Conservation (phyloP, 2,329 filamentous ascomycete species). For the Hypoxylon sp. region DNA sequence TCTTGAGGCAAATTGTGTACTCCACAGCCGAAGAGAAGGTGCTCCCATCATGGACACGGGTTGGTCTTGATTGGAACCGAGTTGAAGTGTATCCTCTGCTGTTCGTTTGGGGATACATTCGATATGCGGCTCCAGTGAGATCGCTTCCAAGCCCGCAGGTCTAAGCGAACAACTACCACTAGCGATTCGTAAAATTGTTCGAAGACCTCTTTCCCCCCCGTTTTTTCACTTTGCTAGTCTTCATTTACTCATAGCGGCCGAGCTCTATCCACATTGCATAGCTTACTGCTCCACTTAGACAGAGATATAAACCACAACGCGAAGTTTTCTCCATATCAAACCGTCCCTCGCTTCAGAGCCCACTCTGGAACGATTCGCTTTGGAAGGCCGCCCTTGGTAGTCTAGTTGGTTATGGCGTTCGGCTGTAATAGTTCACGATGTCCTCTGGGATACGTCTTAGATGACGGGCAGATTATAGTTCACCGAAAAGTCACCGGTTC, state of each 20-base stretch:
- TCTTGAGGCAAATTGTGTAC: neutral
- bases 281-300: slow-evolving; percentile 4
- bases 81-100: neutral
- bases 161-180: neutral
- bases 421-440: slow-evolving; percentile 34
- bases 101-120: neutral
- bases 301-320: neutral
- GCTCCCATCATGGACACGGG: neutral
- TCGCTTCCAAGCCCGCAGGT: neutral
- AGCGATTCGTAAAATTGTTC: neutral
- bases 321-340: neutral
- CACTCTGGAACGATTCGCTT: neutral
- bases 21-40: neutral
- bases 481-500: slow-evolving; percentile 44
- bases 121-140: neutral
- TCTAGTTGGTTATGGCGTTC: slow-evolving; percentile 42
- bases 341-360: neutral
- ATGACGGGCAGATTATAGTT: slow-evolving; percentile 18
- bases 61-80: neutral
- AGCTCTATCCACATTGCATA: neutral
- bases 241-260: neutral
- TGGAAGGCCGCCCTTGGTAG: slow-evolving; percentile 29
- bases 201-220: neutral
- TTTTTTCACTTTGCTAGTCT: neutral
- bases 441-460: neutral